Percentiles rank a stretch among this genome's conserved stretches.
phyloP scores from a whole-genome alignment of 768 basidiomycete species.

The Mrakia blollopis region DNA sequence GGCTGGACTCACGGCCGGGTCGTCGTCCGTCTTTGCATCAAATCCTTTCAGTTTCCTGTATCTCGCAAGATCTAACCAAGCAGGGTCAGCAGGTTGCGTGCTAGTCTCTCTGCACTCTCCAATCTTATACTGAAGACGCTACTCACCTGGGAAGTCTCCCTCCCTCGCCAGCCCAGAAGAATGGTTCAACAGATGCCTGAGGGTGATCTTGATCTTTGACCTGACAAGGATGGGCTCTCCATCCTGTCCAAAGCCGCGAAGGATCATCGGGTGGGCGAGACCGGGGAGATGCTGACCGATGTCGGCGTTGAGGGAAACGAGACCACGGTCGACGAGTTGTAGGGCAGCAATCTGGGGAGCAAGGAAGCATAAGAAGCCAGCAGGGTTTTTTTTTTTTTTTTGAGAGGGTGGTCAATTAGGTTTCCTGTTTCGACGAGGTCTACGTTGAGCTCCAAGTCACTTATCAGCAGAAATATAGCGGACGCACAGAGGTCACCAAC shows the following conservation, averaged over 20 bases:
- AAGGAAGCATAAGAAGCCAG: too few relatives aligned
- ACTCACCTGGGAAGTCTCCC: constrained; percentile 7
- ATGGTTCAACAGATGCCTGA: neutral
- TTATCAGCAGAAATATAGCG: too few relatives aligned
- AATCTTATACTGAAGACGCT: too few relatives aligned
- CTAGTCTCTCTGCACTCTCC: neutral
- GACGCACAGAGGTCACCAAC: too few relatives aligned
- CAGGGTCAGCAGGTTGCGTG: neutral
- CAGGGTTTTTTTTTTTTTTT: too few relatives aligned
- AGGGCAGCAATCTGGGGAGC: too few relatives aligned
- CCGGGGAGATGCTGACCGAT: constrained; percentile 4
- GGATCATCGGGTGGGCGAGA: neutral
- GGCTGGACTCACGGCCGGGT: neutral
- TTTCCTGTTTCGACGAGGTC: too few relatives aligned
- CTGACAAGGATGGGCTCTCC: neutral
- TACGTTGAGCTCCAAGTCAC: too few relatives aligned
- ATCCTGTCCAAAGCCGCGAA: neutral
- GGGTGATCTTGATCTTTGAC: neutral
- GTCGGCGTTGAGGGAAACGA: too few relatives aligned
- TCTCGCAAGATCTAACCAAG: neutral
- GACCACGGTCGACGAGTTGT: too few relatives aligned
- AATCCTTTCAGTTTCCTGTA: neutral
- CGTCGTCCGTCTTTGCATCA: neutral
- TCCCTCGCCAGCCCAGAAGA: neutral
- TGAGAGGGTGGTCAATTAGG: too few relatives aligned